A percentile compares a stretch with the other conserved stretches of the same genome.
phyloP scores from a whole-genome alignment of 208 protist species.

The Leishmania aethiopica region DNA sequence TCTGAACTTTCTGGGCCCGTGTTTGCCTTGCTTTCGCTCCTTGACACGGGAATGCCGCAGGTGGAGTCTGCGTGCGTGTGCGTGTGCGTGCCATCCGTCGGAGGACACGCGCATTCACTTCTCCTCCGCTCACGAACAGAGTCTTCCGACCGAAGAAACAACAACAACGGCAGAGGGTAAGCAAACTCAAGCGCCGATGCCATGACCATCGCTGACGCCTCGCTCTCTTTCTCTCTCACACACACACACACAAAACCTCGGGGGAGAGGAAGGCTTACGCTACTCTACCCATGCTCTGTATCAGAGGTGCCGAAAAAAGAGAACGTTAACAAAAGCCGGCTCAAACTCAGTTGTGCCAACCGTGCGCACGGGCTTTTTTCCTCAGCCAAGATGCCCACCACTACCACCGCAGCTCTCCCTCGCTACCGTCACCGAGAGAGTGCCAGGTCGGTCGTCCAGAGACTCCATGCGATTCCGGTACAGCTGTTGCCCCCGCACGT shows the following conservation, averaged over 20 bases:
- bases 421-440: constrained; percentile 40
- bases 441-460: constrained; percentile 45
- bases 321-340: background rate
- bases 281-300: background rate
- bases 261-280: background rate
- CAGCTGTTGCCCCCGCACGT: constrained; percentile 44
- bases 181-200: background rate
- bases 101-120: background rate
- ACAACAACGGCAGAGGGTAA: background rate
- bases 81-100: background rate
- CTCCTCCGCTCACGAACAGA: background rate
- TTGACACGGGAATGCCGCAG: background rate
- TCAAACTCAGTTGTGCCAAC: background rate
- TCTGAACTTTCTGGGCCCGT: background rate
- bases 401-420: background rate
- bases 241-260: background rate
- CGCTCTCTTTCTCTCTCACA: background rate
- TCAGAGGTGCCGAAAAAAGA: background rate
- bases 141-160: background rate
- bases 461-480: constrained; percentile 53
- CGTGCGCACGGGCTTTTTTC: background rate
- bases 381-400: background rate
- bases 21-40: background rate
- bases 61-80: background rate
- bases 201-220: background rate